Conservation (phyloP, 2,329 filamentous ascomycete genomes). For the Fusarium nisikadoi region DNA sequence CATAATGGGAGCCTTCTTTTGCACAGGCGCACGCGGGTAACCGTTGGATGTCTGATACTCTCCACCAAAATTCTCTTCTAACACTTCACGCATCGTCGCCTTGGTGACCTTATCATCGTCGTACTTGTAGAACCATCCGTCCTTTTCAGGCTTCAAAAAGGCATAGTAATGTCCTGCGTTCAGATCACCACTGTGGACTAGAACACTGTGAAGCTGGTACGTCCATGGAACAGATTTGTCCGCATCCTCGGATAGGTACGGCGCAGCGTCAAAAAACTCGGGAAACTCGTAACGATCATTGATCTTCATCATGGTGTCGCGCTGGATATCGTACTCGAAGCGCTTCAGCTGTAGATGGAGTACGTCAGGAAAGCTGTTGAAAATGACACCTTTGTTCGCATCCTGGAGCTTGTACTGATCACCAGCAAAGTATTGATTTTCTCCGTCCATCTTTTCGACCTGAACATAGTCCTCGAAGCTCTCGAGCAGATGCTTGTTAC, state of each 20-base stretch:
- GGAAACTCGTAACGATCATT: slow-evolving; percentile 93
- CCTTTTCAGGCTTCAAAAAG: slow-evolving; percentile 91
- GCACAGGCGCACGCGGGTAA: slow-evolving; percentile 57
- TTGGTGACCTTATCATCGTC: slow-evolving; percentile 98
- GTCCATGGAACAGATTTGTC: slow-evolving; percentile 89
- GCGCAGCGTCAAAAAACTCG: slow-evolving; percentile 82
- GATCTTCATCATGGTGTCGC: slow-evolving; percentile 99
- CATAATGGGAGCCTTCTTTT: slow-evolving; percentile 69
- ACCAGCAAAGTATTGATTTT: slow-evolving; percentile 97
- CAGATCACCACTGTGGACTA: slow-evolving; percentile 95
- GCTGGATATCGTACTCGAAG: slow-evolving; percentile 96
- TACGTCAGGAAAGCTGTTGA: slow-evolving; percentile 93
- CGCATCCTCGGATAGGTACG: slow-evolving; percentile 86
- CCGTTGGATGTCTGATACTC: slow-evolving; percentile 72
- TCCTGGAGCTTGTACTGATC: slow-evolving; percentile 93
- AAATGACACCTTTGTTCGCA: slow-evolving; percentile 97
- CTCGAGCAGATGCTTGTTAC: slow-evolving; percentile 90
- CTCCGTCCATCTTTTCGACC: slow-evolving; percentile 95
- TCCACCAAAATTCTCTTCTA: slow-evolving; percentile 97
- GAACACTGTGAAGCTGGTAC: slow-evolving; percentile 92
- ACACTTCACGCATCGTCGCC: slow-evolving; percentile 87
- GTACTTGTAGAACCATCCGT: slow-evolving; percentile 95
- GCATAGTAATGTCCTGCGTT: slow-evolving; percentile 99
- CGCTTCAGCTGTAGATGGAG: slow-evolving; percentile 95
- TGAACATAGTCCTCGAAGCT: slow-evolving; percentile 97